These are phyloP conservation scores for Ichthyophthirius multifiliis DNA, from an alignment of 169 alveolate species.

Conservation along the genomic window DNA sequence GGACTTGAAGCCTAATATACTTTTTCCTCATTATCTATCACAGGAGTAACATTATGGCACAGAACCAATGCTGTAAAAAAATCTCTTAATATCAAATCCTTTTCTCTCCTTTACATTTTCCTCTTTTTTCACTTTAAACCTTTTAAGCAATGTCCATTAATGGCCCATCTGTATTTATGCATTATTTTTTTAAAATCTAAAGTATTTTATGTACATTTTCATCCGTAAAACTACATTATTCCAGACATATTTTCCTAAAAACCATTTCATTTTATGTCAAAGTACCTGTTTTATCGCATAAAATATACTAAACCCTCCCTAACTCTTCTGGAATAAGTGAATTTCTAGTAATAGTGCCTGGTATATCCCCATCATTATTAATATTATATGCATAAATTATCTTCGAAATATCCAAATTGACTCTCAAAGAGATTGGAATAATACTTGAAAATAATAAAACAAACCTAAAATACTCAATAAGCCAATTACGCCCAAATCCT, in stretches of 20 bases:
- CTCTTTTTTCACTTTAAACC: constrained; percentile 41
- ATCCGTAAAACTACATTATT: constrained; percentile 53
- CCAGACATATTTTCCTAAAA: constrained; percentile 79
- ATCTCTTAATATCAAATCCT: constrained; percentile 74
- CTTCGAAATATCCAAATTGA: constrained; percentile 96
- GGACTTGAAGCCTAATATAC: constrained; percentile 97
- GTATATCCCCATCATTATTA: constrained; percentile 88
- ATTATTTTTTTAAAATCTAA: constrained; percentile 22
- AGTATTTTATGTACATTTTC: constrained; percentile 59
- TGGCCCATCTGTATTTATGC: constrained; percentile 9
- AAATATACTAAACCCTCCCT: constrained; percentile 94
- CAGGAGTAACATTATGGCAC: constrained; percentile 93
- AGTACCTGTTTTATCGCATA: constrained; percentile 99
- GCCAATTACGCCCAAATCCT: constrained; percentile 73
- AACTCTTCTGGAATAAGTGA: constrained; percentile 94
- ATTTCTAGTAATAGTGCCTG: constrained; percentile 92
- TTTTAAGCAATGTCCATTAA: constrained; percentile 9
- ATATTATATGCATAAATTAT: constrained; percentile 87
- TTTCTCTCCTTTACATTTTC: constrained; percentile 49
- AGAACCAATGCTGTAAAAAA: constrained; percentile 83
- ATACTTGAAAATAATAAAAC: constrained; percentile 91
- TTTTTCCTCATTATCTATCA: constrained; percentile 59
- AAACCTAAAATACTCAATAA: constrained; percentile 30
- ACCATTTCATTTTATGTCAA: constrained; percentile 97
- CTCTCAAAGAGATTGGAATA: constrained; percentile 96